Base-by-base conservation (phyloP, 2,329 filamentous ascomycete species). In the Aureobasidium sp. region DNA sequence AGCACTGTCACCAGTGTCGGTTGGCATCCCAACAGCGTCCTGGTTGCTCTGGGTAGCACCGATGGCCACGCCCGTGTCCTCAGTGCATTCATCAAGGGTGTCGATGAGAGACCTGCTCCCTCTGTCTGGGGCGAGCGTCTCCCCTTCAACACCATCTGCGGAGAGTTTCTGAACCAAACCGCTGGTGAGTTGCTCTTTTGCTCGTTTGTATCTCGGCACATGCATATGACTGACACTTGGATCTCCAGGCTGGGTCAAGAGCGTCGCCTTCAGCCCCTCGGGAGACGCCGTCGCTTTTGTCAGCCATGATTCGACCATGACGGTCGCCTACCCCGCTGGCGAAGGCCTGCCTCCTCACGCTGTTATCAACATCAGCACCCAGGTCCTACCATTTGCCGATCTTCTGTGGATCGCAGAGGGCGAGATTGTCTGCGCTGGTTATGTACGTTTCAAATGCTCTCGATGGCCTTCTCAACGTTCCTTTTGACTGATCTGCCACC, bases 71-170 rank as follows among this genome's bases (percentile, higher is more conserved):
- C 93, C 3, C 80, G 93, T 58, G 93, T 98, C 54, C 88, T 98
- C 67, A 95, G 89, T 7, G 86, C 85, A 65, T 98, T 95, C 73
- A 88, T 98, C 77, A 98, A 98, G 75, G 90, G 90, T 49, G 83
- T 94, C 53, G 93, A 98, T 69, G 78, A 81, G 60, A 81, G 88
- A 39, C 93, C 93, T 1, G 86, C 93, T 62, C 84, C 90, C 6
- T 86, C 84, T 58, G 87, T 85, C 8, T 98, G 93, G 93, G 93
- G 93, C 56, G 93, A 98, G 76, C 79, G 91, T 45, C 75, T 98
- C 57, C 93, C 93, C 6, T 98, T 98, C 78, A 96, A 96, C 74
- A 98, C 93, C 3, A 90, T 98, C 47, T 98, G 93, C 65, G 93
- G 93, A 65, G 93, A 98, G 72, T 98, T 83, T 67, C 70, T 96